Conservation (phyloP, 805 yeast genomes). For the Kuraishia piskuri region DNA sequence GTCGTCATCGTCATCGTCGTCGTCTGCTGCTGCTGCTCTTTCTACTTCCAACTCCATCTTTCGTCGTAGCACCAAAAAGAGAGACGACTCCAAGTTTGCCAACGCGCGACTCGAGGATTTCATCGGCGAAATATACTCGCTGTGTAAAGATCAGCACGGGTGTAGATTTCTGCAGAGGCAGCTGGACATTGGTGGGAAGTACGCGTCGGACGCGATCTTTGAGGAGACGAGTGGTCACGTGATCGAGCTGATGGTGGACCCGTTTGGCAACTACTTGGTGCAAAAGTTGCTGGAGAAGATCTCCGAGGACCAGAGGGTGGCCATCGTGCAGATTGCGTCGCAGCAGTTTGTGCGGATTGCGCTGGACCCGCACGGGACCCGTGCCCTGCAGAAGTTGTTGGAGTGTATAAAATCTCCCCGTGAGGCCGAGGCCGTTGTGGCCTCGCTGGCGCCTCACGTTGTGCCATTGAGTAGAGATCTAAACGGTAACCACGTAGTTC, state of each 20-base stretch:
- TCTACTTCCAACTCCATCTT: neutral
- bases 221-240: conserved; percentile 71
- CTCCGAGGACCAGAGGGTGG: conserved; percentile 56
- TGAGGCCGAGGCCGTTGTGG: conserved; percentile 49
- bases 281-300: conserved; percentile 85
- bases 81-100: conserved; percentile 62
- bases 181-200: conserved; percentile 53
- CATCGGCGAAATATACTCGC: conserved; percentile 61
- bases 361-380: conserved; percentile 89
- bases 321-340: conserved; percentile 62
- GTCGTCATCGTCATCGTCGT: too few species aligned
- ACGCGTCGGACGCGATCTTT: conserved; percentile 68
- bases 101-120: conserved; percentile 64
- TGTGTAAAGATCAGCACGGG: conserved; percentile 96
- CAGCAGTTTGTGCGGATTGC: conserved; percentile 74
- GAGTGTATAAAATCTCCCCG: conserved; percentile 69
- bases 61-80: conserved; percentile 31
- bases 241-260: conserved; percentile 86
- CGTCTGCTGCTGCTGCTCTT: neutral
- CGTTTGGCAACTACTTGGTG: conserved; percentile 93
- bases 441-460: conserved; percentile 44
- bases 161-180: conserved; percentile 88
- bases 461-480: conserved; percentile 78
- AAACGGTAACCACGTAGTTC: conserved; percentile 96
- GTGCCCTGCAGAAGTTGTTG: conserved; percentile 88